A percentile compares a stretch with the other conserved stretches of the same genome.
Evolutionary conservation across 257 asterid species (phyloP).

Genomic region (Handroanthus guayacan): DNA sequence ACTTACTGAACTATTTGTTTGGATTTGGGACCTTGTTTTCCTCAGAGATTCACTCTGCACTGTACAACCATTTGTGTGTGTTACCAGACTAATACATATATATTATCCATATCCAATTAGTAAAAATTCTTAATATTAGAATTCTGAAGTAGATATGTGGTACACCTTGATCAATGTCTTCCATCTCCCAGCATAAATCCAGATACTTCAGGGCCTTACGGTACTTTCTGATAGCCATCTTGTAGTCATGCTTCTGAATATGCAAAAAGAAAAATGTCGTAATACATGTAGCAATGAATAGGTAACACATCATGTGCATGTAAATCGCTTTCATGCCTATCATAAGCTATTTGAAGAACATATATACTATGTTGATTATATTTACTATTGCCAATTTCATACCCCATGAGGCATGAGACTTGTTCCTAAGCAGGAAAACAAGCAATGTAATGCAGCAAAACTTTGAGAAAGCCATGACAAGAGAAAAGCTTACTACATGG

Average conservation of each 20-base stretch:
- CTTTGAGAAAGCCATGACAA: slow-evolving; percentile 16
- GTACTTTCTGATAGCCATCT: slow-evolving; percentile 89
- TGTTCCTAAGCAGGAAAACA: slow-evolving; percentile 6
- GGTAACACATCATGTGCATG: background rate
- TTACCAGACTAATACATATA: slow-evolving; percentile 8
- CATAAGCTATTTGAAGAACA: slow-evolving; percentile 1
- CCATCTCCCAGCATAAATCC: slow-evolving; percentile 90
- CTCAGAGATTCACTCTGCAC: slow-evolving; percentile 55
- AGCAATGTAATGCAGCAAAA: slow-evolving; percentile 5
- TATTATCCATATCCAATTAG: background rate
- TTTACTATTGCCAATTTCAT: background rate
- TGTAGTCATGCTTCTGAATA: slow-evolving; percentile 78
- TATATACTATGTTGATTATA: background rate
- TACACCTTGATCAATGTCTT: slow-evolving; percentile 69
- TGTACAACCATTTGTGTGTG: slow-evolving; percentile 36
- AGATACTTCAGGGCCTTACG: slow-evolving; percentile 84
- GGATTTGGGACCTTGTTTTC: slow-evolving; percentile 75
- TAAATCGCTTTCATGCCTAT: background rate
- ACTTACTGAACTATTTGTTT: slow-evolving; percentile 83
- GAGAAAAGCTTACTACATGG: background rate
- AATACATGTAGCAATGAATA: background rate
- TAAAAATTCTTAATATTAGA: slow-evolving; percentile 11
- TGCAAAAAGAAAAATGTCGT: background rate
- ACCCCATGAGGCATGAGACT: background rate
- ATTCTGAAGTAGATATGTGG: slow-evolving; percentile 18